phyloP scores from a whole-genome alignment of 306 rosid genomes.

The Pachyrhizus erosus region DNA sequence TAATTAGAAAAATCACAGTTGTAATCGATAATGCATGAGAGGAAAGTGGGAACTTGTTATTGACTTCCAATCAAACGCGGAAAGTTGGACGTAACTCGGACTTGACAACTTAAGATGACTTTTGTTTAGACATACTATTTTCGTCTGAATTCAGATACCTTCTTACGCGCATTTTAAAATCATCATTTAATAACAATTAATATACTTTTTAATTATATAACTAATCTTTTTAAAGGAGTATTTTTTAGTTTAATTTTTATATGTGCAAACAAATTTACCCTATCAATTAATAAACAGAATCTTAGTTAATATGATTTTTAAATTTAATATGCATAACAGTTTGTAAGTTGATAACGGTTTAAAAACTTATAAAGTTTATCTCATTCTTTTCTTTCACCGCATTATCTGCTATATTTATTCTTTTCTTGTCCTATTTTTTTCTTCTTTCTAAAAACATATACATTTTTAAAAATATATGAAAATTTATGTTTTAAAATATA shows the following conservation, averaged over 20 bases:
- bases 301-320: too few relatives aligned
- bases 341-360: too few relatives aligned
- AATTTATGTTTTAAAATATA: too few relatives aligned
- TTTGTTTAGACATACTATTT: neutral
- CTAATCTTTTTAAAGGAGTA: too few relatives aligned
- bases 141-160: neutral
- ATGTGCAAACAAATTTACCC: too few relatives aligned
- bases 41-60: neutral
- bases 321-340: too few relatives aligned
- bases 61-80: neutral
- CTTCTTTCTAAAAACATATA: neutral
- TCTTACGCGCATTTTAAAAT: neutral
- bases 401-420: too few relatives aligned
- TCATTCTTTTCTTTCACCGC: neutral
- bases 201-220: neutral
- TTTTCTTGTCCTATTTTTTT: too few relatives aligned
- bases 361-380: too few relatives aligned
- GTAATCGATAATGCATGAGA: neutral
- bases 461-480: too few relatives aligned
- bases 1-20: neutral
- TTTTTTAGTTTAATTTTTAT: too few relatives aligned
- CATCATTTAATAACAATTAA: neutral
- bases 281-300: too few relatives aligned
- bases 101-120: neutral
- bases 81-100: neutral